A percentile compares a stretch with the other conserved stretches of the same genome.
These are phyloP conservation scores for Pyrenophora graminea DNA, from an alignment of 2,329 filamentous ascomycete genomes.

Conservation along the genomic window DNA sequence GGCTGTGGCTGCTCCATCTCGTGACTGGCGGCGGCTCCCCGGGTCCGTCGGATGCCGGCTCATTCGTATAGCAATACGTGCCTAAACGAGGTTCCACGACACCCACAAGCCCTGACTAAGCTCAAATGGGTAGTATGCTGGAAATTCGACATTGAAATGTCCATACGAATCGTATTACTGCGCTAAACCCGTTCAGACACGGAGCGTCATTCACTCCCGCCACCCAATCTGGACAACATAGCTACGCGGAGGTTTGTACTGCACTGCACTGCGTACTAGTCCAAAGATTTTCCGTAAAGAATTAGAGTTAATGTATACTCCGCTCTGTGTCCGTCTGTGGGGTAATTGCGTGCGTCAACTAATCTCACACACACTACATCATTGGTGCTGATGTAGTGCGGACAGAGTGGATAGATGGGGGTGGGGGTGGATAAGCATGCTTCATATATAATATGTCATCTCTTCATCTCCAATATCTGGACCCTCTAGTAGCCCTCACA, in stretches of 20 bases:
- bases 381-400: constrained; percentile 19
- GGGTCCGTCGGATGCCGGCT: not conserved
- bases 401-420: too few relatives aligned
- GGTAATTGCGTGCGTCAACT: constrained; percentile 21
- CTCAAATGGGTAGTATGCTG: not conserved
- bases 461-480: not conserved
- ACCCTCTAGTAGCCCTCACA: not conserved
- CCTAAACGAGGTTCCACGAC: not conserved
- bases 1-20: not conserved
- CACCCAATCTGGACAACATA: constrained; percentile 7
- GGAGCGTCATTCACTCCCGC: constrained; percentile 7
- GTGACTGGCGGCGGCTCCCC: not conserved
- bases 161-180: not conserved
- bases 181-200: constrained; percentile 15
- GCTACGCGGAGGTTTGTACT: constrained; percentile 6
- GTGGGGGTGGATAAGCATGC: too few relatives aligned
- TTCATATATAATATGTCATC: constrained; percentile 7
- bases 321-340: constrained; percentile 23
- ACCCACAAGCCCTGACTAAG: too few relatives aligned
- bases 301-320: constrained; percentile 5
- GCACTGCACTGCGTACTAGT: constrained; percentile 8
- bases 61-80: not conserved
- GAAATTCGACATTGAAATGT: not conserved
- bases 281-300: constrained; percentile 26
- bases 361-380: constrained; percentile 34